A percentile compares a stretch with the other conserved stretches of the same genome.
Conservation (phyloP, 805 yeast genomes). For the Kuraishia hungarica region DNA sequence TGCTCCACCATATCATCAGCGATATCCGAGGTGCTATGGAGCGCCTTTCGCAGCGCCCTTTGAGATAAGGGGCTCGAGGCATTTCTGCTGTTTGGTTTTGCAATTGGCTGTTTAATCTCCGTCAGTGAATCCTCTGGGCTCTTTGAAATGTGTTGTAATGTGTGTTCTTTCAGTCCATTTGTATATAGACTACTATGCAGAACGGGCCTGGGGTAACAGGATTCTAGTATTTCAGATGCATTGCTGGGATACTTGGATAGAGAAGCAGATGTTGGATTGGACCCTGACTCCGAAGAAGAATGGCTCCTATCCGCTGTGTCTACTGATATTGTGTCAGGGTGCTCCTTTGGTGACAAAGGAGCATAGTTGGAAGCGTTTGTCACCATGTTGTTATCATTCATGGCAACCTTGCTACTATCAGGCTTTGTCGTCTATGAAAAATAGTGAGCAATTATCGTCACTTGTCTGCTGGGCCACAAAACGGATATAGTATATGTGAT, state of each 20-base stretch:
- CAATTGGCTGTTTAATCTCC: neutral
- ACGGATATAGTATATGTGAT: no score
- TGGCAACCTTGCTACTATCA: neutral
- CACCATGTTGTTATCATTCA: neutral
- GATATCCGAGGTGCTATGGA: neutral
- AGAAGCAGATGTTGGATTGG: neutral
- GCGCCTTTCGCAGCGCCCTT: neutral
- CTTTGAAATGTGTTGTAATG: neutral
- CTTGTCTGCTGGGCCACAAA: no score
- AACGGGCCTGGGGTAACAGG: neutral
- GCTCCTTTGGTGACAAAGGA: neutral
- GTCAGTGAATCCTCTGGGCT: neutral
- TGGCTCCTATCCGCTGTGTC: neutral
- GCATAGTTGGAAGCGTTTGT: neutral
- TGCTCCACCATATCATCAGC: neutral
- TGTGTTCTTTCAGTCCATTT: neutral
- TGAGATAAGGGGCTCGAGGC: neutral
- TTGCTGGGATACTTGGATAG: neutral
- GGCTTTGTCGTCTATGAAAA: neutral
- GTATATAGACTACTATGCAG: neutral
- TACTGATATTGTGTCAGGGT: neutral
- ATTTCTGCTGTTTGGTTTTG: neutral
- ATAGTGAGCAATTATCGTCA: no score
- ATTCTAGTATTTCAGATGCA: neutral
- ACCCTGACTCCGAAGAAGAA: neutral